Base-by-base conservation (phyloP, 192 early-diverging fungal species). In the Phycomyces blakesleeanus region DNA sequence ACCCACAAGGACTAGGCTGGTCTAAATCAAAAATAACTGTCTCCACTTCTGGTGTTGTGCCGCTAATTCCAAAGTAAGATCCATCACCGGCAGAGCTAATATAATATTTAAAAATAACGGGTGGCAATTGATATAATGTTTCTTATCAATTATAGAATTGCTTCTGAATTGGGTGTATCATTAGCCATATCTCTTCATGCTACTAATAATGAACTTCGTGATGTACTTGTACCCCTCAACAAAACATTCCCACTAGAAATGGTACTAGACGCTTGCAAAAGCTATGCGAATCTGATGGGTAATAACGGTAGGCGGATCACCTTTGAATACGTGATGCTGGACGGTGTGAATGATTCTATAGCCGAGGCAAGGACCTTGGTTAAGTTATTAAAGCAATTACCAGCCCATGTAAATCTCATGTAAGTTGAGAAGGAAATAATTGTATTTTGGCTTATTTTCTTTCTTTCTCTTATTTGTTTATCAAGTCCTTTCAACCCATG, bases 321-420 rank as follows among this genome's bases (percentile, higher is more conserved):
- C 8, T 93, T 95, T 75, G 93, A 95, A 80, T 89, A 95, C 72
- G 91, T 92, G 22, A 91, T 95, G 93, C 79, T 95, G 55, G 80
- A 87, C 39, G 83, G 80, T 51, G 83, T 95, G n/a, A 95, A 95
- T 64, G 93, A 95, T 61, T 80, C 81, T 0, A 65, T 83, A 6
- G 63, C 64, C 3, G 86, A 92, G 55, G 93, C 93, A 18, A 70
- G 74, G n/a, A 76, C 81, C 25, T 69, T 95, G 7, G 84, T 83
- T 0, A 64, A 76, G 29, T 69, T 93, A 52, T 58, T 95, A 34
- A 80, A 73, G 29, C 68, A 78, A 27, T 67, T 90, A 11, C 87
- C 89, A 18, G 75, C 87, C 0, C 91, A 93, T 72, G 87, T 95
- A 8, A 90, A 90, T 61, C 61, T 89, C 10, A 89, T 89, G 75